Conservation (phyloP, 768 basidiomycete genomes). For the Mycena metata region DNA sequence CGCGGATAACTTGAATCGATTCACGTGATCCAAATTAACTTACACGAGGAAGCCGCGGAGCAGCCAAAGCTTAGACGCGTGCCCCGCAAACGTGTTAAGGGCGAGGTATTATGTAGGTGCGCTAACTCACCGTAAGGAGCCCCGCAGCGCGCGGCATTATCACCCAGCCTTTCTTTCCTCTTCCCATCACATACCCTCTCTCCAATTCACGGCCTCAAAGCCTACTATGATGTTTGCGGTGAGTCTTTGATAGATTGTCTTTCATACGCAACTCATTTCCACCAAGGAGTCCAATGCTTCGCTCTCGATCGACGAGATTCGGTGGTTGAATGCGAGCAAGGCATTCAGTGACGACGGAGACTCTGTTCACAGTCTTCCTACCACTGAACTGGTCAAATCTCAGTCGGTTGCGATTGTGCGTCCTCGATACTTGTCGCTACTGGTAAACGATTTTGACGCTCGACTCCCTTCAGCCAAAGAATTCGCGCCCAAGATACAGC, state of each 20-base stretch:
- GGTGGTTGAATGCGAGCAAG: conserved; percentile 62
- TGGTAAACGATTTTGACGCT: neutral
- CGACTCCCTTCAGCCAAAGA: conserved; percentile 32
- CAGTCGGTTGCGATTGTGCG: conserved; percentile 33
- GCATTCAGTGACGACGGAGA: conserved; percentile 33
- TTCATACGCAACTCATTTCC: conserved; percentile 33
- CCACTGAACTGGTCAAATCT: conserved; percentile 34
- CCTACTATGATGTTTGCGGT: conserved; percentile 38
- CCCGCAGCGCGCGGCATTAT: conserved; percentile 38
- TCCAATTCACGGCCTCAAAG: conserved; percentile 27
- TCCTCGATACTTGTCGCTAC: conserved; percentile 1
- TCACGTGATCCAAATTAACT: conserved; percentile 51
- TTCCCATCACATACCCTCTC: conserved; percentile 33
- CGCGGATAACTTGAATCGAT: conserved; percentile 46
- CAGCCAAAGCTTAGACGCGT: conserved; percentile 31
- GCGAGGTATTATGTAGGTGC: conserved; percentile 56
- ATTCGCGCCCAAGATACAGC: conserved; percentile 27
- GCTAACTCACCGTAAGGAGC: conserved; percentile 33
- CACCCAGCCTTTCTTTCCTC: conserved; percentile 30
- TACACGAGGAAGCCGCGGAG: conserved; percentile 58
- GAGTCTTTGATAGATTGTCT: conserved; percentile 31
- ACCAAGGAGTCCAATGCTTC: conserved; percentile 49
- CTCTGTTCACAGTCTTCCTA: conserved; percentile 24
- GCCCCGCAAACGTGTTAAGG: conserved; percentile 31
- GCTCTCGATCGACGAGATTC: conserved; percentile 61